Percentiles rank a stretch among this genome's conserved stretches.
Conservation (phyloP, 2,329 filamentous ascomycete genomes). For the Elsinoe perseae region DNA sequence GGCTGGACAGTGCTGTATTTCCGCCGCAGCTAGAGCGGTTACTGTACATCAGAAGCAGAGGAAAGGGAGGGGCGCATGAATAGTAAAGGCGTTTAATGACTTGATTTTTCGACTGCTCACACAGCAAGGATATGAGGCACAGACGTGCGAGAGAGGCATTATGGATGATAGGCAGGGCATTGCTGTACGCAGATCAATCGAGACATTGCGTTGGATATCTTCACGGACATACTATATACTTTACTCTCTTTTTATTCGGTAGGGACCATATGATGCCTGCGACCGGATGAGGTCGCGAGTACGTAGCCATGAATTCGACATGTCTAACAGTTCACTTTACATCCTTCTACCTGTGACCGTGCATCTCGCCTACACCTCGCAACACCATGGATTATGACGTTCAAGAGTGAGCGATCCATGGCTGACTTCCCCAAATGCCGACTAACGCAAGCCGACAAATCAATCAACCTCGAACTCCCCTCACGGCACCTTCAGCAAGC, state of each 20-base stretch:
- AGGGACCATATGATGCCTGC: background rate
- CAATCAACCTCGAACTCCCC: background rate
- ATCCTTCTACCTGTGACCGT: background rate
- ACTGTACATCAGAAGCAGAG: background rate
- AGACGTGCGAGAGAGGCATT: background rate
- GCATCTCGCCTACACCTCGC: background rate
- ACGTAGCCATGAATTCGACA: background rate
- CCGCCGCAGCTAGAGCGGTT: slow-evolving; percentile 23
- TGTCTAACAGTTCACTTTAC: background rate
- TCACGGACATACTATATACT: slow-evolving; percentile 8
- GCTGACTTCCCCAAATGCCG: too few species aligned
- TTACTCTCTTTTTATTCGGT: slow-evolving; percentile 4
- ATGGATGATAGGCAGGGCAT: background rate
- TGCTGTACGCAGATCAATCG: background rate
- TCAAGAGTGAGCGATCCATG: too few species aligned
- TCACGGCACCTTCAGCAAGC: background rate
- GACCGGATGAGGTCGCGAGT: background rate
- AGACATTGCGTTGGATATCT: background rate
- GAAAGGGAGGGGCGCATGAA: background rate
- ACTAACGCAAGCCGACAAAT: background rate
- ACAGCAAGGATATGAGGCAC: slow-evolving; percentile 2
- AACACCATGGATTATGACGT: too few species aligned
- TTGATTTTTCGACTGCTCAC: background rate
- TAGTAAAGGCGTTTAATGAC: slow-evolving; percentile 8
- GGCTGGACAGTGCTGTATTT: slow-evolving; percentile 55